Evolutionary conservation across 2,329 filamentous ascomycete species (phyloP).

Genomic region (Fusarium gaditjirri): DNA sequence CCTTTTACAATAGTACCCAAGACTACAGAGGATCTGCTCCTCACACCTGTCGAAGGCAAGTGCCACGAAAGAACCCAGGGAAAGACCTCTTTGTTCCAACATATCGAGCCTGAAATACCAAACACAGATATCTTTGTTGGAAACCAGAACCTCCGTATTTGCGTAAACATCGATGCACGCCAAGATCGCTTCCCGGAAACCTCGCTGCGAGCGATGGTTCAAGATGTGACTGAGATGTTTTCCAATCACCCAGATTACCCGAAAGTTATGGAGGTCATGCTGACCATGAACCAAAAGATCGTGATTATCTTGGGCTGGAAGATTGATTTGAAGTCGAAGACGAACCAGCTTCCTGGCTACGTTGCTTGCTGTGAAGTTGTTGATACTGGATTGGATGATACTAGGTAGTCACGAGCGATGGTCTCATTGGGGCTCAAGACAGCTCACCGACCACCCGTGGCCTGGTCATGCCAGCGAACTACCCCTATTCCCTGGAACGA

Average conservation of each 20-base stretch:
- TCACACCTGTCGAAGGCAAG: neutral
- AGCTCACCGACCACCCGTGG: too few species aligned
- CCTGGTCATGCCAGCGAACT: neutral
- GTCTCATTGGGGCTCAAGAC: neutral
- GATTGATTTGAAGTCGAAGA: neutral
- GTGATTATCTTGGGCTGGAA: neutral
- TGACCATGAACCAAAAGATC: neutral
- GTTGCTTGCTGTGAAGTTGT: neutral
- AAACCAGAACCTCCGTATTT: neutral
- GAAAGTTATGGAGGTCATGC: neutral
- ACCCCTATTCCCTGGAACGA: neutral
- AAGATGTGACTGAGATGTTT: neutral
- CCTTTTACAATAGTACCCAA: neutral
- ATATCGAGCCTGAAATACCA: neutral
- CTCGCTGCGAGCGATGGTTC: neutral
- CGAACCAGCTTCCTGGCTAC: neutral
- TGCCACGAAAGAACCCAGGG: neutral
- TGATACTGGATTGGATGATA: neutral
- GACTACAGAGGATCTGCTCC: neutral
- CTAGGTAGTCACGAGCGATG: neutral
- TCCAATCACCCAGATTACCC: neutral
- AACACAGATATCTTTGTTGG: neutral
- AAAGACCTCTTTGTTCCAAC: neutral
- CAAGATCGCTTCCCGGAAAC: neutral
- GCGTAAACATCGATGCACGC: neutral